These are phyloP conservation scores for Carpinus viminea DNA, from an alignment of 306 rosid species.

Conservation along the genomic window DNA sequence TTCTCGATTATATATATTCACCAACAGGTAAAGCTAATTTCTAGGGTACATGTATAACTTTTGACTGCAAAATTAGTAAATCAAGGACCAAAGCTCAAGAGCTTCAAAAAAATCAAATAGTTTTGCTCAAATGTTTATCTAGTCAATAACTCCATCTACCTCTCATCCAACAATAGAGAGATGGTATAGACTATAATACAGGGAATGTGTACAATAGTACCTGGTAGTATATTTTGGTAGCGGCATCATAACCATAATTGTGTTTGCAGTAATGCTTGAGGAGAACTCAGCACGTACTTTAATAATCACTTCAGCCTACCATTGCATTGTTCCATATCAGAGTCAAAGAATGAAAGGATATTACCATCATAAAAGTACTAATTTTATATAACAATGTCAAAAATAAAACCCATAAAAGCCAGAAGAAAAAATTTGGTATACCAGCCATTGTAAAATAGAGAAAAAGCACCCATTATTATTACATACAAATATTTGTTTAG, in stretches of 20 bases:
- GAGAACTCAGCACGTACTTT: slow-evolving; percentile 75
- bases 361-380: not conserved
- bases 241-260: slow-evolving; percentile 74
- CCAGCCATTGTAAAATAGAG: not conserved
- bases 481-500: not conserved
- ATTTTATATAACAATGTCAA: not conserved
- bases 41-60: no score
- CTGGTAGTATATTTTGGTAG: slow-evolving; percentile 67
- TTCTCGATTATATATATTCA: not conserved
- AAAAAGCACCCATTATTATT: not conserved
- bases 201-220: slow-evolving; percentile 23
- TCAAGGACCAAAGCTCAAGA: slow-evolving; percentile 5
- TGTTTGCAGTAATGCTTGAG: slow-evolving; percentile 72
- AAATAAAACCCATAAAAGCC: not conserved
- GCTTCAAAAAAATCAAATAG: slow-evolving; percentile 11
- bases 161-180: slow-evolving; percentile 15
- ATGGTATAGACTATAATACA: slow-evolving; percentile 1
- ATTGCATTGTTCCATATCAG: slow-evolving; percentile 1
- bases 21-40: no score
- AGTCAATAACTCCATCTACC: slow-evolving; percentile 11
- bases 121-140: not conserved
- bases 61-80: not conserved
- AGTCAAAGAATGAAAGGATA: not conserved
- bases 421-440: not conserved
- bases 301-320: slow-evolving; percentile 74